phyloP scores from a whole-genome alignment of 805 yeast genomes.

The Hermanozyma aechmeae region DNA sequence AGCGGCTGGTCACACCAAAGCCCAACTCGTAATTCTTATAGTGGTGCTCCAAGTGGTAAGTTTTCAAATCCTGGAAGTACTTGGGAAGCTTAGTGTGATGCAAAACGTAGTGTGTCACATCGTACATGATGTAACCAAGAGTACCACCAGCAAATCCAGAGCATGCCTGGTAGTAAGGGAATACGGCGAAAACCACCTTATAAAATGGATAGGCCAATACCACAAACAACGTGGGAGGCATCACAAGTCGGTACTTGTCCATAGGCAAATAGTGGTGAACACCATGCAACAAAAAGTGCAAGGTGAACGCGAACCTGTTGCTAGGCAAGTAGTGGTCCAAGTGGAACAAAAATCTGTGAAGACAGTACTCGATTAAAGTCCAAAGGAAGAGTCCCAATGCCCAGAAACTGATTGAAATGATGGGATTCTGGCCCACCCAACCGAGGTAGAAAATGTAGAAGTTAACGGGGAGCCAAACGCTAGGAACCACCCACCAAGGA shows the following conservation, averaged over 20 bases:
- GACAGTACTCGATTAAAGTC: conserved; percentile 81
- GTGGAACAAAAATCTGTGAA: conserved; percentile 93
- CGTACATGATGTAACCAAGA: conserved; percentile 87
- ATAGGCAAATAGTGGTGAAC: conserved; percentile 96
- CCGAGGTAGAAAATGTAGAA: conserved; percentile 55
- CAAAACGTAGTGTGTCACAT: conserved; percentile 85
- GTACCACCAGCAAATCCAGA: conserved; percentile 94
- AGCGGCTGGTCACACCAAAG: conserved; percentile 88
- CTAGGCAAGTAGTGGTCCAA: conserved; percentile 82
- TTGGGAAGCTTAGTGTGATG: conserved; percentile 83
- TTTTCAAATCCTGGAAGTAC: conserved; percentile 70
- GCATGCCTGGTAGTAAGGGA: conserved; percentile 81
- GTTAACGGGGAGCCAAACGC: conserved; percentile 80
- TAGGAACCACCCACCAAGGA: conserved; percentile 91
- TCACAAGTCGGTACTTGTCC: conserved; percentile 87
- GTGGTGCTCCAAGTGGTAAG: conserved; percentile 93
- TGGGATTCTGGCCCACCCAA: conserved; percentile 34
- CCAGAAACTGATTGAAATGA: conserved; percentile 51
- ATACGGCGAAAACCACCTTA: conserved; percentile 59
- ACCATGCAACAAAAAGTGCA: conserved; percentile 91
- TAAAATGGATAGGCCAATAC: conserved; percentile 73
- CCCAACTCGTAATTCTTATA: conserved; percentile 95
- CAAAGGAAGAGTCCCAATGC: conserved; percentile 78
- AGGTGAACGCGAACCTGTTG: conserved; percentile 58
- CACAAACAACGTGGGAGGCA: conserved; percentile 87